Evolutionary conservation across 2,329 filamentous ascomycete species (phyloP), one percentile per base, ranked within the genome.

Genomic region (Whalleya microplaca): DNA sequence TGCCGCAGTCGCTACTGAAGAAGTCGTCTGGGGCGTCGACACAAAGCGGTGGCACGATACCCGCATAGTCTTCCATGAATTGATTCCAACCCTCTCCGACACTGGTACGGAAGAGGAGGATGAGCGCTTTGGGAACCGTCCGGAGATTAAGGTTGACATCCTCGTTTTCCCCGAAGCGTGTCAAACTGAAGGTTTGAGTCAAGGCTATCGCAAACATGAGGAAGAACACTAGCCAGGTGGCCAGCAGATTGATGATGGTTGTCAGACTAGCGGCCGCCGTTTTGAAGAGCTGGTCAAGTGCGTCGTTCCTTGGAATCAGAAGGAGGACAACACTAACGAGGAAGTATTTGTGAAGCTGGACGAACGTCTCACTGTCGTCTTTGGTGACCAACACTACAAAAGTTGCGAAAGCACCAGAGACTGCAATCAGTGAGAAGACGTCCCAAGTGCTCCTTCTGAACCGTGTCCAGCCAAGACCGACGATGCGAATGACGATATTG

Each of bases 181-280:
- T 99, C 55, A 99, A 82, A 61, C 95, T 96, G 70, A 99, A 98
- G 0, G 93, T 90, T 71, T 99, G 95, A 10, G 94, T 98, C 72
- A 98, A 81, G 3, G 95, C 96, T 67, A 99, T 99, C 45, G 95
- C 94, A 70, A 93, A 99, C 20, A 97, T 92, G 44, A 99, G 78
- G 76, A 98, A 99, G 58, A 99, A 85, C 2, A 99, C 92, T 61
- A 98, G 90, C 95, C 95, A 99, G 0, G 96, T 99, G 1, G 94
- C 94, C 41, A 99, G 79, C 43, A 99, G 80, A 69, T 97, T 99
- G 55, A 89, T 85, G 65, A 99, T 99, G 18, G 91, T 87, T 2
- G 91, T 89, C 65, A 99, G 77, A 85, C 91, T 96, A 51, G 94
- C 95, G 10, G 95, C 95, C 0, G 94, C 96, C 1, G 96, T 99